Base-by-base conservation (phyloP, 78 protist species). In the Dictyostelium citrinum region DNA sequence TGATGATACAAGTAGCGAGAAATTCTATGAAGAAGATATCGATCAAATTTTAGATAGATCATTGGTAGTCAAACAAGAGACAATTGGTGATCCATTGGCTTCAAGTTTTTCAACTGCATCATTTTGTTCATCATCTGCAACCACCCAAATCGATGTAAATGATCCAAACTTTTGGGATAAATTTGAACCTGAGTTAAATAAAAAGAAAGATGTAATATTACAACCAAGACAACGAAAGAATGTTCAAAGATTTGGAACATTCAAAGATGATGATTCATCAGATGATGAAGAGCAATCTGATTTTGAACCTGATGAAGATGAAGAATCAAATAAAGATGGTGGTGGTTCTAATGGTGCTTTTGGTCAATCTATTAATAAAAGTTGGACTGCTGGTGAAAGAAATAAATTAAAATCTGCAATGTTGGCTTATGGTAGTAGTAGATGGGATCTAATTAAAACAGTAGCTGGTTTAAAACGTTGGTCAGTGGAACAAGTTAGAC, bases 111-210 rank as follows among this genome's bases (percentile, higher is more conserved):
- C 95, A 79, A 91, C 91, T 12, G 97, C 96, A 10, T 67, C 95
- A 29, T 95, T 95, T 78, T 71, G 91, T 58, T 77, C 93, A 8
- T 72, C 88, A 33, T 39, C 39, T 17, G 64, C 84, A 12, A 90
- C 51, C 22, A 7, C 83, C 7, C 78, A 45, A 41, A 61, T 95
- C n/a, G 97, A 96, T 78, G 61, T 96, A 8, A 31, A 96, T 10
- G 98, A 95, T 80, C 97, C 98, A 22, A 29, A 96, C 84, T 96
- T 96, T 55, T 96, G 98, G 98, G 35, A 64, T 3, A 95, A 95
- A 71, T 74, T 95, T 46, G 72, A 71, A 41, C 93, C 93, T 22
- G 91, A 95, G 12, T 77, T 92, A 80, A 67, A 82, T 22, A 37
- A 43, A 17, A 27, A 24, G 31, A 49, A 68, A 29, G 67, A 51